phyloP scores from a whole-genome alignment of 345 rosid species.

The Populus simonii region DNA sequence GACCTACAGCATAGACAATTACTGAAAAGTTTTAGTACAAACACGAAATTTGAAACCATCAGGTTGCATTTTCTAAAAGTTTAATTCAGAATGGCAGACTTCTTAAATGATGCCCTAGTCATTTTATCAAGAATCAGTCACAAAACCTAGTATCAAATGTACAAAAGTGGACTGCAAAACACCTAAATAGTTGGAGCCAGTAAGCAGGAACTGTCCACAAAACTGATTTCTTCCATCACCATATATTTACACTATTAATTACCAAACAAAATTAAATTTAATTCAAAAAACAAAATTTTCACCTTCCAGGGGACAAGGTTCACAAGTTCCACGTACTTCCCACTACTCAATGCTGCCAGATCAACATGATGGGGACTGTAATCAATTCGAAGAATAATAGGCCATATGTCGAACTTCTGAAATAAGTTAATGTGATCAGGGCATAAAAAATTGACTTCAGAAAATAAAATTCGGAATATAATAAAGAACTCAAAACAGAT shows the following conservation, averaged over 20 bases:
- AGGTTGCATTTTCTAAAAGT: no score
- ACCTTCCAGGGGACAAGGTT: slow-evolving; percentile 99
- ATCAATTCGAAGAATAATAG: slow-evolving; percentile 78
- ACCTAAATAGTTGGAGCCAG: neutral
- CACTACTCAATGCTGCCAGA: slow-evolving; percentile 85
- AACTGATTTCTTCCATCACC: neutral
- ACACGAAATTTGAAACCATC: no score
- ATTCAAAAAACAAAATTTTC: slow-evolving; percentile 11
- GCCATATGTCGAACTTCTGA: slow-evolving; percentile 88
- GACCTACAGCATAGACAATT: no score
- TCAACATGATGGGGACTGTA: slow-evolving; percentile 81
- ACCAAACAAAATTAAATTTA: neutral
- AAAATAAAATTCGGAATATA: neutral
- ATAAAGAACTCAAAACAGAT: neutral
- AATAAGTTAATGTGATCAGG: slow-evolving; percentile 29
- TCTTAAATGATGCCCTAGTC: neutral
- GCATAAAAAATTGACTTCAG: slow-evolving; percentile 9
- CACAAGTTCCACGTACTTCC: slow-evolving; percentile 87
- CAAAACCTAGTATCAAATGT: neutral
- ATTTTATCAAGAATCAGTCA: neutral
- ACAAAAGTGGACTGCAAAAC: neutral
- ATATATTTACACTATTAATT: neutral
- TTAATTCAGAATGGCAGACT: neutral
- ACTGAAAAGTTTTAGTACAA: no score
- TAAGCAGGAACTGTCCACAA: neutral